Conservation (phyloP, 352 stramenopile genomes). For the Hyaloperonospora brassicae region DNA sequence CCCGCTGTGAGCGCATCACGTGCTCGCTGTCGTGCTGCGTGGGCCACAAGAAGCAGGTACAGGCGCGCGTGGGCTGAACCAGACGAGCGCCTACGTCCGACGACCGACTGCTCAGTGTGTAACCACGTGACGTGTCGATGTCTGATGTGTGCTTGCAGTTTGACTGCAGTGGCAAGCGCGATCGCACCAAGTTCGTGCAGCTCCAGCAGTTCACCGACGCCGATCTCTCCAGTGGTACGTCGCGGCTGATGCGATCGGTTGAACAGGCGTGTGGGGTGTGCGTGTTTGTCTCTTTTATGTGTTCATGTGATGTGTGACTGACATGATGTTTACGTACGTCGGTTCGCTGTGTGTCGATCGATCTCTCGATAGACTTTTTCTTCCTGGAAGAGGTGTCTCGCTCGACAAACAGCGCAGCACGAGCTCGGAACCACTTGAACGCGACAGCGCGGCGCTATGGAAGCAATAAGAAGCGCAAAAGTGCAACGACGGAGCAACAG, state of each 20-base stretch:
- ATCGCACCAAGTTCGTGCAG: slow-evolving; percentile 73
- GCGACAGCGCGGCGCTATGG: slow-evolving; percentile 24
- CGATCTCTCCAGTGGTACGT: slow-evolving; percentile 62
- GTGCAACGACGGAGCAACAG: slow-evolving; percentile 6
- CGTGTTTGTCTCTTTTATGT: too few relatives aligned
- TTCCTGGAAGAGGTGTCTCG: slow-evolving; percentile 65
- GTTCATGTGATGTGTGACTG: too few relatives aligned
- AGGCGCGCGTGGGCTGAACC: not conserved
- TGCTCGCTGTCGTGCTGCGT: slow-evolving; percentile 75
- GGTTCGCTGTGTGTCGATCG: not conserved
- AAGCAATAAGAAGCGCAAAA: slow-evolving; percentile 32
- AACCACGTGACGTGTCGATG: too few relatives aligned
- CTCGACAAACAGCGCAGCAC: slow-evolving; percentile 40
- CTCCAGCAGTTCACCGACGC: slow-evolving; percentile 69
- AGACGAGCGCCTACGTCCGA: not conserved
- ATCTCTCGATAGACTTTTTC: slow-evolving; percentile 46
- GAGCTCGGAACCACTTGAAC: slow-evolving; percentile 37
- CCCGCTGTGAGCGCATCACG: slow-evolving; percentile 74
- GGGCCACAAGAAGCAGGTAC: slow-evolving; percentile 70
- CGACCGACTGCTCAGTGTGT: too few relatives aligned
- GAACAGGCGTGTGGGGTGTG: not conserved
- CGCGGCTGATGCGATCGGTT: not conserved
- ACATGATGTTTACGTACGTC: not conserved
- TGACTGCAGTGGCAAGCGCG: slow-evolving; percentile 71
- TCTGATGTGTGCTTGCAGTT: slow-evolving; percentile 28